These are phyloP conservation scores for Suillus discolor DNA, from an alignment of 768 basidiomycete species.

Conservation along the genomic window DNA sequence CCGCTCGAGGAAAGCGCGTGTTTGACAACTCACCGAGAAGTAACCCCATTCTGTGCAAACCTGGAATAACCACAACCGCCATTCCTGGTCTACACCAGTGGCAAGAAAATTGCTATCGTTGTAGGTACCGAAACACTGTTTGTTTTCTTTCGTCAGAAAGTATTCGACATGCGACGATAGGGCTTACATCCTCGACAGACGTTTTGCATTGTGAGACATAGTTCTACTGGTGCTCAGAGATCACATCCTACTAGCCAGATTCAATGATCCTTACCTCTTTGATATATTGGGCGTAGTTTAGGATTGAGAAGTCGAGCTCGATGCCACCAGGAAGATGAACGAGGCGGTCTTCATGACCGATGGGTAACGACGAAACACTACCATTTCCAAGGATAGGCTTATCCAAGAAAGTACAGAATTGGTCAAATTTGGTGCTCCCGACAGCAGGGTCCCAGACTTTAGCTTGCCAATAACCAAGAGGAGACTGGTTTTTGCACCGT, in stretches of 20 bases:
- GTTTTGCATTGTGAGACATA: constrained; percentile 56
- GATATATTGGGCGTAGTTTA: constrained; percentile 80
- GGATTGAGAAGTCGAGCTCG: constrained; percentile 56
- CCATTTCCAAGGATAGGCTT: constrained; percentile 41
- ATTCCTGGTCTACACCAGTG: constrained; percentile 66
- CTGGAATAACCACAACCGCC: constrained; percentile 91
- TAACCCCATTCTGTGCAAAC: constrained; percentile 97
- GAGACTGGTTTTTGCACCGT: constrained; percentile 40
- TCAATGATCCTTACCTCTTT: constrained; percentile 50
- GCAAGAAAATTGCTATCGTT: constrained; percentile 66
- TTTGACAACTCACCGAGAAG: constrained; percentile 59
- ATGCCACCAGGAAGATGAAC: constrained; percentile 48
- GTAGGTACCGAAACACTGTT: constrained; percentile 81
- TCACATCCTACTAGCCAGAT: constrained; percentile 3
- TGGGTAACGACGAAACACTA: constrained; percentile 42
- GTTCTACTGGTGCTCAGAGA: constrained; percentile 38
- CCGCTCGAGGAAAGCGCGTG: not conserved
- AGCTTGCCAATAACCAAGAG: constrained; percentile 77
- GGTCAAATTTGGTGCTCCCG: constrained; percentile 61
- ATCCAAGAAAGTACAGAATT: constrained; percentile 64
- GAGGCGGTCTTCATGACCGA: constrained; percentile 51
- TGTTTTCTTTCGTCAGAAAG: constrained; percentile 27
- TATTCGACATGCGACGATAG: not conserved
- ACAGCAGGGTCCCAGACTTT: constrained; percentile 86
- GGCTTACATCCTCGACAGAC: constrained; percentile 52